These are phyloP conservation scores for Globisporangium sylvaticum DNA, from an alignment of 352 stramenopile genomes.

Conservation along the genomic window DNA sequence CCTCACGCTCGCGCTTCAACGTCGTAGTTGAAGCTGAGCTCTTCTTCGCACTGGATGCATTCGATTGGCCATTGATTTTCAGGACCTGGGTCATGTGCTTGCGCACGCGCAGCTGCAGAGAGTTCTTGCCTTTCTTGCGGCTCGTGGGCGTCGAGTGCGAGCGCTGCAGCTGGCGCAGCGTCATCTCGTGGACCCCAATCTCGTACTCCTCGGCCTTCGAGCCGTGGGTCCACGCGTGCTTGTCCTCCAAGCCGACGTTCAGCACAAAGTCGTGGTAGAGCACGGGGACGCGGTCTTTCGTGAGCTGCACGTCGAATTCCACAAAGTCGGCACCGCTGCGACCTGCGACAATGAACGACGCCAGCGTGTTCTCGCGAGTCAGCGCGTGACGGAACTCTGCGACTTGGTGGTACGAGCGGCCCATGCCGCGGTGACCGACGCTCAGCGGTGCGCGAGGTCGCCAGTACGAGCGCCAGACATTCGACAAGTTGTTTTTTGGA, in stretches of 20 bases:
- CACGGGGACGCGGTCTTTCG: conserved; percentile 67
- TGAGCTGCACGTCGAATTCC: conserved; percentile 83
- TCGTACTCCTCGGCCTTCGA: conserved; percentile 52
- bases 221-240: conserved; percentile 34
- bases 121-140: conserved; percentile 24
- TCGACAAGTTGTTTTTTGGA: conserved; percentile 45
- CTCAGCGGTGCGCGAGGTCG: conserved; percentile 48
- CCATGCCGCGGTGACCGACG: conserved; percentile 73
- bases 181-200: conserved; percentile 69
- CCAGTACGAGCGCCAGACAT: conserved; percentile 68
- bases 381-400: conserved; percentile 47
- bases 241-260: conserved; percentile 61
- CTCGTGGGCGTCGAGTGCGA: conserved; percentile 40
- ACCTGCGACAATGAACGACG: conserved; percentile 69
- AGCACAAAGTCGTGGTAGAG: conserved; percentile 82
- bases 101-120: conserved; percentile 48
- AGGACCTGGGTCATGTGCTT: conserved; percentile 67
- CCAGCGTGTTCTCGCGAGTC: conserved; percentile 73
- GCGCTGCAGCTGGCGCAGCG: conserved; percentile 53
- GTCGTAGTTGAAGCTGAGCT: background rate
- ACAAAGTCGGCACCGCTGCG: conserved; percentile 71
- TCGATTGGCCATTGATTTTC: conserved; percentile 16
- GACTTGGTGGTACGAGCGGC: conserved; percentile 72
- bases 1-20: background rate
- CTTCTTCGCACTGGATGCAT: background rate